phyloP scores from a whole-genome alignment of 305 asterid species.

The Fraxinus albicans region DNA sequence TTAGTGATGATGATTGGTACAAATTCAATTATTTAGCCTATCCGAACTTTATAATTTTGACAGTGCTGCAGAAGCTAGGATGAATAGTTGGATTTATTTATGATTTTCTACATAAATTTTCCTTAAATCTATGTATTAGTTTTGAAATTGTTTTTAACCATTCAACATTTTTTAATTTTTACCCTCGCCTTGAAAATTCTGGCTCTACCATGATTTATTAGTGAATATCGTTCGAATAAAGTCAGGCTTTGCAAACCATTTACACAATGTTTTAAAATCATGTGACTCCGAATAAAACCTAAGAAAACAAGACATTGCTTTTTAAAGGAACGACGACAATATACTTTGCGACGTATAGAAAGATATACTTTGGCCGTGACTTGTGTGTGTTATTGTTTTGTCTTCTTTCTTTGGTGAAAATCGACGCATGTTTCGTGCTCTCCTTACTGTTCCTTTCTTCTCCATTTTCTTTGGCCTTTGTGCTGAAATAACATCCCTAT shows the following conservation, averaged over 20 bases:
- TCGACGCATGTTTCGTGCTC: too few species aligned
- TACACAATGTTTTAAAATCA: too few species aligned
- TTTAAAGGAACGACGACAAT: neutral
- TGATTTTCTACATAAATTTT: neutral
- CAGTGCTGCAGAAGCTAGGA: neutral
- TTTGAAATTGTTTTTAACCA: neutral
- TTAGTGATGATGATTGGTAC: neutral
- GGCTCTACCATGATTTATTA: neutral
- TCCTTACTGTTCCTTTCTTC: too few species aligned
- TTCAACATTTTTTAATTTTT: too few species aligned
- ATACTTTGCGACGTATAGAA: neutral
- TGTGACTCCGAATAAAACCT: neutral
- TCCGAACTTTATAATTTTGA: neutral
- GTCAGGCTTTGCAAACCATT: neutral
- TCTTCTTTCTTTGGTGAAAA: too few species aligned
- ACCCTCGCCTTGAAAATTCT: neutral
- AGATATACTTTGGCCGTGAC: neutral
- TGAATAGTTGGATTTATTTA: neutral
- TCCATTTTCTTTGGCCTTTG: neutral
- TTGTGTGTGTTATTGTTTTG: too few species aligned
- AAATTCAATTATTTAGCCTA: neutral
- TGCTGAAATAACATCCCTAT: neutral
- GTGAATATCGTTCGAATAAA: neutral
- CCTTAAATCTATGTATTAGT: too few species aligned
- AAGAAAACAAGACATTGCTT: neutral